Percentiles rank a stretch among this genome's conserved stretches.
Evolutionary conservation across 2,329 filamentous ascomycete species (phyloP).

Genomic region (Aspergillus brasiliensis): DNA sequence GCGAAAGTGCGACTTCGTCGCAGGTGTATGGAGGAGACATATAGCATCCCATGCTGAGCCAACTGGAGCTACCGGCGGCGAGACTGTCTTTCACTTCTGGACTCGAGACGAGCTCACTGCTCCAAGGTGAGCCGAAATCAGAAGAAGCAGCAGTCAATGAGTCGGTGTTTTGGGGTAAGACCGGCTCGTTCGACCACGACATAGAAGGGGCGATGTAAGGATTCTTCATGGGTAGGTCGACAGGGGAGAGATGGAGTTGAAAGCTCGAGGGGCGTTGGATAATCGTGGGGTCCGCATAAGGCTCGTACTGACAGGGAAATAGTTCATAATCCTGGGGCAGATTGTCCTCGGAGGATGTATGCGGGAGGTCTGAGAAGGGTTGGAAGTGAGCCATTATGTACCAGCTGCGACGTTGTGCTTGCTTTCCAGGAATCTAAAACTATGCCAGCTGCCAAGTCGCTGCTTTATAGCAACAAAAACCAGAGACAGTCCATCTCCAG

Average conservation of each 20-base stretch:
- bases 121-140: slow-evolving; percentile 20
- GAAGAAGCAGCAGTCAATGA: not conserved
- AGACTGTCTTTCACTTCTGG: slow-evolving; percentile 29
- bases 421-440: not conserved
- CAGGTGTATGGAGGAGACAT: slow-evolving; percentile 22
- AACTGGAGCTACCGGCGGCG: slow-evolving; percentile 20
- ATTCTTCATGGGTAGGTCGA: not conserved
- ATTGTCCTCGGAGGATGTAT: not conserved
- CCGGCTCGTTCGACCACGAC: not conserved
- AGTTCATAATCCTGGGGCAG: slow-evolving; percentile 9
- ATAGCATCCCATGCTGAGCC: slow-evolving; percentile 21
- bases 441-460: not conserved
- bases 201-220: not conserved
- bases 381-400: slow-evolving; percentile 4
- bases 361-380: slow-evolving; percentile 3
- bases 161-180: not conserved
- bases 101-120: slow-evolving; percentile 24
- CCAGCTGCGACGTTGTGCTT: not conserved
- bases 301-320: slow-evolving; percentile 3
- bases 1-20: slow-evolving; percentile 20
- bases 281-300: slow-evolving; percentile 5
- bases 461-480: slow-evolving; percentile 4
- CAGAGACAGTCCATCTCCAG: slow-evolving; percentile 13
- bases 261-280: not conserved
- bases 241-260: not conserved